Evolutionary conservation across 163 green algal genomes (phyloP).

Genomic region (Trebouxiophyceae sp.): DNA sequence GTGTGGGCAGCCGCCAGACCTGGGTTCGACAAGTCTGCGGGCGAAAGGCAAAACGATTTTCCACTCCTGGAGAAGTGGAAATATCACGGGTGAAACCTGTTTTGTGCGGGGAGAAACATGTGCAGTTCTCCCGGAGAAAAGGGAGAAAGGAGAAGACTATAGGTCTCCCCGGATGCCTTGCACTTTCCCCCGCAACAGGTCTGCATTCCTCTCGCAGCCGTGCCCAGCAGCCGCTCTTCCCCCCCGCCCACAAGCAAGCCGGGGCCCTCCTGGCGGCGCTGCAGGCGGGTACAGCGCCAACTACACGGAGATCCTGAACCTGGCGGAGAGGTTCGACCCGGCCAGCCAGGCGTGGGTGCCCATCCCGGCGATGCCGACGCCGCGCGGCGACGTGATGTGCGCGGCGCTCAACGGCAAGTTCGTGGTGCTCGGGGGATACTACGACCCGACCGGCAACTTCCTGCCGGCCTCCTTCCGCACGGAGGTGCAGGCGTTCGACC

Average conservation of each 20-base stretch:
- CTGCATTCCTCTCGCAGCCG: too few relatives aligned
- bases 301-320: not conserved
- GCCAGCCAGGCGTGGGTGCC: not conserved
- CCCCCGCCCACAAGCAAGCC: not conserved
- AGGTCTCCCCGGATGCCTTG: too few relatives aligned
- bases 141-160: too few relatives aligned
- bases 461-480: not conserved
- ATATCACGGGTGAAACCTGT: too few relatives aligned
- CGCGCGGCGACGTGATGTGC: constrained; percentile 5
- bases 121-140: too few relatives aligned
- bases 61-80: too few relatives aligned
- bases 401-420: not conserved
- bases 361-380: not conserved
- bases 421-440: constrained; percentile 1
- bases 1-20: too few relatives aligned
- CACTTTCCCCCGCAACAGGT: not conserved
- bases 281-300: constrained; percentile 6
- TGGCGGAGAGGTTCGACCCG: constrained; percentile 2
- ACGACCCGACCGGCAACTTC: constrained; percentile 3
- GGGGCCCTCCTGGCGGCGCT: not conserved
- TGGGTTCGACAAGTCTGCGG: too few relatives aligned
- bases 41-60: too few relatives aligned
- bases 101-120: too few relatives aligned
- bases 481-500: not conserved
- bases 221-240: too few relatives aligned